Evolutionary conservation across 495 filamentous ascomycete genomes (phyloP).

Genomic region (Acidomyces sp.): DNA sequence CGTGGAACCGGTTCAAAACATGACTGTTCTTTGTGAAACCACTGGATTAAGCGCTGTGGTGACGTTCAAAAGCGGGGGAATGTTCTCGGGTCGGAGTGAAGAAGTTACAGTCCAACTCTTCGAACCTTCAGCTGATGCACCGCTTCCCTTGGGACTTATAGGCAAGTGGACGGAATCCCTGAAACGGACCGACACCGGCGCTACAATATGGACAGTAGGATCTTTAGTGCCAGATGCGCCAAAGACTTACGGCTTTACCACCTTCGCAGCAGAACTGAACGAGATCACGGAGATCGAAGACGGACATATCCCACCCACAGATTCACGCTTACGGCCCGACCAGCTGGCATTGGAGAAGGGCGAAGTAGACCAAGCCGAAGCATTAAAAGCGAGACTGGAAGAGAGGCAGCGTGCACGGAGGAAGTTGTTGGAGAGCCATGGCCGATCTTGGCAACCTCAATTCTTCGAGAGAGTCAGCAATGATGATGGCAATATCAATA

Average conservation of each 20-base stretch:
- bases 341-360: slow-evolving; percentile 78
- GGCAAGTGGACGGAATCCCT: slow-evolving; percentile 80
- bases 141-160: slow-evolving; percentile 46
- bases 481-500: slow-evolving; percentile 15
- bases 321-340: slow-evolving; percentile 75
- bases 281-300: slow-evolving; percentile 74
- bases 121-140: slow-evolving; percentile 44
- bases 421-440: slow-evolving; percentile 58
- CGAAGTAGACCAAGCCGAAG: slow-evolving; percentile 72
- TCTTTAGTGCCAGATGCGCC: slow-evolving; percentile 59
- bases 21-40: slow-evolving; percentile 69
- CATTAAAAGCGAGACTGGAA: slow-evolving; percentile 67
- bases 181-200: slow-evolving; percentile 42
- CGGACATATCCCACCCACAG: slow-evolving; percentile 59
- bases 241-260: slow-evolving; percentile 72
- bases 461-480: slow-evolving; percentile 65
- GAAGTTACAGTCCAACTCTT: slow-evolving; percentile 67
- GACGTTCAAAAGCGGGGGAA: slow-evolving; percentile 83
- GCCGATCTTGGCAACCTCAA: slow-evolving; percentile 54
- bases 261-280: slow-evolving; percentile 76
- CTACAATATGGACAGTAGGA: slow-evolving; percentile 59
- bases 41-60: slow-evolving; percentile 65
- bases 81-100: slow-evolving; percentile 90
- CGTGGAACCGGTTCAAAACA: slow-evolving; percentile 81
- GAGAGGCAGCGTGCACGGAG: slow-evolving; percentile 70